Evolutionary conservation across 441 rosid species (phyloP).

Genomic region (Geranium incanum): DNA sequence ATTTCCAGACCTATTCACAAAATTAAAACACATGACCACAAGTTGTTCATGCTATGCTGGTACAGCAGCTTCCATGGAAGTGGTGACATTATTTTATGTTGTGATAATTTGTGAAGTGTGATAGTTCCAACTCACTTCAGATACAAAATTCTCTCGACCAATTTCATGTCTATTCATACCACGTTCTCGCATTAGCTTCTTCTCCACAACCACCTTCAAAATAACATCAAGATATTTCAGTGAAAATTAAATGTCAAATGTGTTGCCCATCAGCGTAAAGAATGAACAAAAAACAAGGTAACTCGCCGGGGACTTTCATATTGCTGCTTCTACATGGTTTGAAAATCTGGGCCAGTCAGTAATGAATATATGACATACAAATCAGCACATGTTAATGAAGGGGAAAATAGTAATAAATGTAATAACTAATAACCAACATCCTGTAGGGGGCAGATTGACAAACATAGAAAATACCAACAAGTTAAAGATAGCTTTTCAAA

Average conservation of each 20-base stretch:
- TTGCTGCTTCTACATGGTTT: no score
- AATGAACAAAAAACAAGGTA: no score
- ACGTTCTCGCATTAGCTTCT: slow-evolving; percentile 65
- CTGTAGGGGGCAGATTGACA: no score
- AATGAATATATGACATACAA: no score
- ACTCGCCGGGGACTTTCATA: no score
- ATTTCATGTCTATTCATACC: slow-evolving; percentile 68
- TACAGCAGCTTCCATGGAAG: neutral
- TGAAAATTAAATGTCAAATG: neutral
- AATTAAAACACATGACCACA: slow-evolving; percentile 15
- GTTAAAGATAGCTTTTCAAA: neutral
- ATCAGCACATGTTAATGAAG: no score
- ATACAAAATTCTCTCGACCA: slow-evolving; percentile 69
- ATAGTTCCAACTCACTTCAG: slow-evolving; percentile 42
- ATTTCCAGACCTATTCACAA: slow-evolving; percentile 72
- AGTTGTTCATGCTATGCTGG: neutral
- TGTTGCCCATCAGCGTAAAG: neutral
- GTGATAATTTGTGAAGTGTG: neutral
- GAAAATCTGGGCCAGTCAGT: no score
- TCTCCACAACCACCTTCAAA: slow-evolving; percentile 69
- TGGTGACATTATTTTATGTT: neutral
- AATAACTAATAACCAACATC: no score
- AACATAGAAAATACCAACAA: neutral
- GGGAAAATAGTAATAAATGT: no score
- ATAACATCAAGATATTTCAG: slow-evolving; percentile 15